phyloP scores from a whole-genome alignment of 345 rosid genomes.

The Arabis alpina region DNA sequence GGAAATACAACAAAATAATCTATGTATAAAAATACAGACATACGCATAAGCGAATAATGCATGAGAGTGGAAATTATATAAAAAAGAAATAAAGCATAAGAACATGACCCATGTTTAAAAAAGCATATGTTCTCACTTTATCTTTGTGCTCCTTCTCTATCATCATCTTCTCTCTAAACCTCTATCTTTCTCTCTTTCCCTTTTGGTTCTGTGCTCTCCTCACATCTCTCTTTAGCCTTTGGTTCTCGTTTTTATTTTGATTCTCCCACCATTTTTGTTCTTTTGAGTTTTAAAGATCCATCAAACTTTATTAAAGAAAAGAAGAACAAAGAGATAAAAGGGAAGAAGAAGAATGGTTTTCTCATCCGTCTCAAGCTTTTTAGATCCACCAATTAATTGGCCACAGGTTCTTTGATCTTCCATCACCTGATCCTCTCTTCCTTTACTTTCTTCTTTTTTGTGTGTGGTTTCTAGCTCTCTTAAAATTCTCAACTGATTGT shows the following conservation, averaged over 20 bases:
- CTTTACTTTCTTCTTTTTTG: conserved; percentile 27
- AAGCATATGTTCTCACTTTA: conserved; percentile 40
- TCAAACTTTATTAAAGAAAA: conserved; percentile 47
- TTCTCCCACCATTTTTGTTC: conserved; percentile 47
- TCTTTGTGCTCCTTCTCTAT: conserved; percentile 43
- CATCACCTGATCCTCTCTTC: conserved; percentile 26
- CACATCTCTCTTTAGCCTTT: conserved; percentile 40
- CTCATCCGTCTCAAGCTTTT: conserved; percentile 45
- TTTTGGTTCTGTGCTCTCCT: conserved; percentile 41
- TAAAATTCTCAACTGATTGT: conserved; percentile 19
- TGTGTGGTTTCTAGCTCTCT: conserved; percentile 27
- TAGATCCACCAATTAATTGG: conserved; percentile 46
- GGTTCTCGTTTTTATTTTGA: conserved; percentile 41
- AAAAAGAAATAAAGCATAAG: conserved; percentile 35
- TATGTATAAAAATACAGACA: background rate
- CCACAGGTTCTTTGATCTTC: conserved; percentile 44
- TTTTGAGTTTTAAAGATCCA: conserved; percentile 48
- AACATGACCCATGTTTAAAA: conserved; percentile 41
- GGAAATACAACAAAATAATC: conserved; percentile 28
- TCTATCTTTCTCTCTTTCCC: conserved; percentile 40
- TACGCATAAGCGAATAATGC: conserved; percentile 25
- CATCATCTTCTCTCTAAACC: conserved; percentile 41
- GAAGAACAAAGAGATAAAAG: conserved; percentile 39
- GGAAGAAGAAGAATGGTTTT: conserved; percentile 45
- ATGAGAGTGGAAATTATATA: conserved; percentile 38